Evolutionary conservation across 345 rosid species (phyloP).

Genomic region (Populus tremula): DNA sequence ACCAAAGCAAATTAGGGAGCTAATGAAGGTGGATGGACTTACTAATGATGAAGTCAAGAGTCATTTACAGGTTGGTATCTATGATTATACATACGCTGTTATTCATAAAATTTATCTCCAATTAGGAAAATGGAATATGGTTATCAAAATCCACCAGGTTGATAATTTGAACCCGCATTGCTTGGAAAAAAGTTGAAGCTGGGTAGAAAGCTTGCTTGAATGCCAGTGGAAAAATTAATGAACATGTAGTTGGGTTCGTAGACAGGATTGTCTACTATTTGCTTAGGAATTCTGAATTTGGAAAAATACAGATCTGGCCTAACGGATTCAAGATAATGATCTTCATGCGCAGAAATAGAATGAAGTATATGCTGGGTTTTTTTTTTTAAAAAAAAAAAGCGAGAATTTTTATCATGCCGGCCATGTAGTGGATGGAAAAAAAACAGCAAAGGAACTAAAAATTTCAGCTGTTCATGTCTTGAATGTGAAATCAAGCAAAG

Average conservation of each 20-base stretch:
- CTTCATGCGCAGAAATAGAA: background rate
- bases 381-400: too few species aligned
- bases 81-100: background rate
- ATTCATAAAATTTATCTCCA: background rate
- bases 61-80: slow-evolving; percentile 78
- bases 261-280: background rate
- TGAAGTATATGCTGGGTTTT: background rate
- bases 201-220: background rate
- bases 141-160: background rate
- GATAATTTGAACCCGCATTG: background rate
- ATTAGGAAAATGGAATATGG: background rate
- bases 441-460: too few species aligned
- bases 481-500: background rate
- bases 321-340: background rate
- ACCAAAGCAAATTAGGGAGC: slow-evolving; percentile 91
- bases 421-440: too few species aligned
- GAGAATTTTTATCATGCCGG: too few species aligned
- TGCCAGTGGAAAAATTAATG: background rate
- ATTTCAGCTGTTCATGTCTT: background rate
- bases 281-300: background rate
- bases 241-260: background rate
- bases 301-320: background rate
- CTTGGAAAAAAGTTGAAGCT: background rate
- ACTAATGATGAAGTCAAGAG: slow-evolving; percentile 97
- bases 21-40: slow-evolving; percentile 93